A percentile compares a stretch with the other conserved stretches of the same genome.
phyloP scores from a whole-genome alignment of 1,139 yeast genomes.

The Debaryomycetaceae sp. region DNA sequence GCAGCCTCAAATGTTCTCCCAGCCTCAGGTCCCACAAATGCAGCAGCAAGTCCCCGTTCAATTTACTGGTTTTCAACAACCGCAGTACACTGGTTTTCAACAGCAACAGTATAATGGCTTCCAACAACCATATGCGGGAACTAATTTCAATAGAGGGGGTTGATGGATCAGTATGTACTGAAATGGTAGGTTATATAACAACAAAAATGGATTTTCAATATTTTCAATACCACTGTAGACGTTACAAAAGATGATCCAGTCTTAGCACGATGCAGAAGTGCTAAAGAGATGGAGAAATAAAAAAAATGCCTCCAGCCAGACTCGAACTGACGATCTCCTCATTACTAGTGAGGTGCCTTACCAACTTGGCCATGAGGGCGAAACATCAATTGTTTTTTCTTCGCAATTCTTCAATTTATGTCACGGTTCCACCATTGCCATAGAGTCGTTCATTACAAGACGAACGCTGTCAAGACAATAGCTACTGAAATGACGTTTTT shows the following conservation, averaged over 20 bases:
- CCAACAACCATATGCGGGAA: background rate
- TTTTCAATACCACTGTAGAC: background rate
- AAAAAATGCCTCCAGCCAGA: conserved; percentile 69
- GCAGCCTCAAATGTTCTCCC: conserved; percentile 7
- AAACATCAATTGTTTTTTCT: background rate
- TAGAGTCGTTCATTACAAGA: background rate
- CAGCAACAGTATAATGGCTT: conserved; percentile 1
- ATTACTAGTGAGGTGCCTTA: conserved; percentile 91
- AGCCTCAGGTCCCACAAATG: conserved; percentile 2
- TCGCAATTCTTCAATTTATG: too few species aligned
- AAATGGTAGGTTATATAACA: too few species aligned
- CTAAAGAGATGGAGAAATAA: conserved; percentile 7
- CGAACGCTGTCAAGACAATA: background rate
- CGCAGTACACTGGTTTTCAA: background rate
- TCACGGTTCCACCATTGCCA: too few species aligned
- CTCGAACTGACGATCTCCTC: conserved; percentile 88
- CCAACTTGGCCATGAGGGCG: conserved; percentile 76
- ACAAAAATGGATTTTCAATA: too few species aligned
- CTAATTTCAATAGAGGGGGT: background rate
- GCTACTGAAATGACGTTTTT: background rate
- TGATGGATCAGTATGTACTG: background rate
- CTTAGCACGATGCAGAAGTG: background rate
- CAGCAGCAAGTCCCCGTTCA: conserved; percentile 1
- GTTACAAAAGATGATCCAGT: too few species aligned
- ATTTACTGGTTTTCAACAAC: conserved; percentile 1